Conservation (phyloP, 2,329 filamentous ascomycete species). For the Boeremia lycopersici region DNA sequence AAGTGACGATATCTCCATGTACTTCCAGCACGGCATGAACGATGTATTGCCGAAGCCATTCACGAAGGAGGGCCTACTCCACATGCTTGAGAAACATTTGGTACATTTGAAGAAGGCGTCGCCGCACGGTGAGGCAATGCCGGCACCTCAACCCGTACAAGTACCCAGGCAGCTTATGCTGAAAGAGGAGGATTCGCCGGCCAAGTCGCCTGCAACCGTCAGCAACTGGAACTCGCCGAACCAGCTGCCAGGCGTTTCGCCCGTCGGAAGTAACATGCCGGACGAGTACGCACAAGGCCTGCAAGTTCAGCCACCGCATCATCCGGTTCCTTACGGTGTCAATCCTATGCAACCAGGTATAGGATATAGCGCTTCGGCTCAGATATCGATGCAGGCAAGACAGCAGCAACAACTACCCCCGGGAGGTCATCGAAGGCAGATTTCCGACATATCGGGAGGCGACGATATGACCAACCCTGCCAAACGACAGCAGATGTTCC, state of each 20-base stretch:
- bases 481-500: constrained; percentile 66
- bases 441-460: constrained; percentile 65
- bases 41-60: constrained; percentile 97
- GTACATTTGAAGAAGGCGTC: constrained; percentile 76
- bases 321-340: constrained; percentile 47
- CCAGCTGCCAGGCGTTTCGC: constrained; percentile 63
- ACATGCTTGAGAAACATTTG: constrained; percentile 85
- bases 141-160: constrained; percentile 57
- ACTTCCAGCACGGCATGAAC: constrained; percentile 95
- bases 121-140: constrained; percentile 53
- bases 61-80: constrained; percentile 79
- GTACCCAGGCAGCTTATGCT: constrained; percentile 60
- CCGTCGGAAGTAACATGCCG: constrained; percentile 56
- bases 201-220: constrained; percentile 64
- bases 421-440: constrained; percentile 58
- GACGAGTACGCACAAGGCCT: constrained; percentile 56
- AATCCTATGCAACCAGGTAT: constrained; percentile 43
- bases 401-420: constrained; percentile 28
- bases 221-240: constrained; percentile 69
- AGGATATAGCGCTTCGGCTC: constrained; percentile 48
- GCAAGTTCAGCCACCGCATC: constrained; percentile 44
- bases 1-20: constrained; percentile 94
- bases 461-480: constrained; percentile 57
- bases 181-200: constrained; percentile 68
- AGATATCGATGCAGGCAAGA: constrained; percentile 46